Conservation (phyloP, 75 land plant species). For the Selaginella moellendorffii region DNA sequence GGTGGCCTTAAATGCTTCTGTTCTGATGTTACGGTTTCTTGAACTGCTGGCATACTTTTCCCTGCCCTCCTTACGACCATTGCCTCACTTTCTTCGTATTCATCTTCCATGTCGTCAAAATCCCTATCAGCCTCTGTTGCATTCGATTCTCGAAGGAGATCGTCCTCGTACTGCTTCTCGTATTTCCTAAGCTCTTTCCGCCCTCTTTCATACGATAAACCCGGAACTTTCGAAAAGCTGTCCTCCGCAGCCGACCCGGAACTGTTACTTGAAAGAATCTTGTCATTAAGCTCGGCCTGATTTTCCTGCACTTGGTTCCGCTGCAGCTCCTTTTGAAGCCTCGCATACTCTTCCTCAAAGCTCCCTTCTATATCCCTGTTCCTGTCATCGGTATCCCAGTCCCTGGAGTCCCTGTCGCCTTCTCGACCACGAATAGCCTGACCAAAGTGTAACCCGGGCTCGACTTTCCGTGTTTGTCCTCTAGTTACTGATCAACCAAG, state of each 20-base stretch:
- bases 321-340: not conserved
- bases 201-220: not conserved
- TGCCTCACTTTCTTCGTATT: conserved; percentile 59
- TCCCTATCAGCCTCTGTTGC: conserved; percentile 10
- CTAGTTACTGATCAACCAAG: too few relatives aligned
- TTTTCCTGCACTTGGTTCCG: not conserved
- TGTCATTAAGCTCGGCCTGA: not conserved
- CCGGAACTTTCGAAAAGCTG: not conserved
- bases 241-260: not conserved
- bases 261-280: not conserved
- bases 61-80: conserved; percentile 18
- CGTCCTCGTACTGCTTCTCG: conserved; percentile 58
- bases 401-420: conserved; percentile 50
- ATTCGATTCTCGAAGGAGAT: conserved; percentile 22
- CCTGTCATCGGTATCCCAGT: conserved; percentile 73
- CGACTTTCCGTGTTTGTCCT: not conserved
- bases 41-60: not conserved
- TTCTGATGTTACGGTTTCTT: not conserved
- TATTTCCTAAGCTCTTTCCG: conserved; percentile 50
- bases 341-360: conserved; percentile 31
- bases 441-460: conserved; percentile 34
- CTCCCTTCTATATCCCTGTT: conserved; percentile 28
- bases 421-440: conserved; percentile 13
- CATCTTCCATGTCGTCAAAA: conserved; percentile 31
- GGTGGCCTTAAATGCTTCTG: not conserved